Evolutionary conservation across 139 green algal genomes (phyloP).

Genomic region (Chlorella vulgaris): DNA sequence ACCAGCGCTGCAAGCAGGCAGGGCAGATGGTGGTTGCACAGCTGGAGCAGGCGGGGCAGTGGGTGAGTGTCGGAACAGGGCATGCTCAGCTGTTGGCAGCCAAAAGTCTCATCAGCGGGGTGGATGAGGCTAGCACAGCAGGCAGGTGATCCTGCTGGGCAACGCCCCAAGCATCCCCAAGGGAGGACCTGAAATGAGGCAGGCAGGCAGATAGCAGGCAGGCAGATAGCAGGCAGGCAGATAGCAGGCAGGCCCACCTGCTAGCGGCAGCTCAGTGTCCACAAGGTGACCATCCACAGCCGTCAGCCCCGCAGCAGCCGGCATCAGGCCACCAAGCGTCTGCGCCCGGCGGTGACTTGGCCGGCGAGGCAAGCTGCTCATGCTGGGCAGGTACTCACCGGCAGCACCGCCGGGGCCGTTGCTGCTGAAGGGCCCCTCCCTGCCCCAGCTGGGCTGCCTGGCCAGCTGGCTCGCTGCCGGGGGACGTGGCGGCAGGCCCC

Average conservation of each 20-base stretch:
- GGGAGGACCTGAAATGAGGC: too few relatives aligned
- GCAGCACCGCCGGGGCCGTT: not conserved
- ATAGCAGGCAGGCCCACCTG: not conserved
- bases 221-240: not conserved
- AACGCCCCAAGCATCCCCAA: too few relatives aligned
- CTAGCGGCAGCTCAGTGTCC: slow-evolving; percentile 20
- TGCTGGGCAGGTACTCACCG: not conserved
- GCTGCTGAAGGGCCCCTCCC: not conserved
- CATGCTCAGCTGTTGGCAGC: too few relatives aligned
- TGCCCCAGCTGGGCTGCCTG: not conserved
- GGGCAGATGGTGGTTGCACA: too few relatives aligned
- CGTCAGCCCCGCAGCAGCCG: not conserved
- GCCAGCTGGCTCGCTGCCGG: not conserved
- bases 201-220: not conserved
- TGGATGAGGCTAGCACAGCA: too few relatives aligned
- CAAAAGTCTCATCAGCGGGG: too few relatives aligned
- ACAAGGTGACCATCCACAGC: slow-evolving; percentile 34
- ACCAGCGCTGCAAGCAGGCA: slow-evolving; percentile 23
- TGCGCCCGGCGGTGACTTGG: slow-evolving; percentile 20
- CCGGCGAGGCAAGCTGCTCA: slow-evolving; percentile 21
- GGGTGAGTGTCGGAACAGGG: too few relatives aligned
- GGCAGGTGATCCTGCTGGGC: too few relatives aligned
- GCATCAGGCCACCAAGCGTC: slow-evolving; percentile 7
- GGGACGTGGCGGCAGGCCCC: slow-evolving; percentile 9
- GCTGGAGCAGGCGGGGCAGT: too few relatives aligned